Evolutionary conservation across 2,329 filamentous ascomycete genomes (phyloP), one percentile per base, ranked within the genome.

Genomic region (Alternaria longipes): DNA sequence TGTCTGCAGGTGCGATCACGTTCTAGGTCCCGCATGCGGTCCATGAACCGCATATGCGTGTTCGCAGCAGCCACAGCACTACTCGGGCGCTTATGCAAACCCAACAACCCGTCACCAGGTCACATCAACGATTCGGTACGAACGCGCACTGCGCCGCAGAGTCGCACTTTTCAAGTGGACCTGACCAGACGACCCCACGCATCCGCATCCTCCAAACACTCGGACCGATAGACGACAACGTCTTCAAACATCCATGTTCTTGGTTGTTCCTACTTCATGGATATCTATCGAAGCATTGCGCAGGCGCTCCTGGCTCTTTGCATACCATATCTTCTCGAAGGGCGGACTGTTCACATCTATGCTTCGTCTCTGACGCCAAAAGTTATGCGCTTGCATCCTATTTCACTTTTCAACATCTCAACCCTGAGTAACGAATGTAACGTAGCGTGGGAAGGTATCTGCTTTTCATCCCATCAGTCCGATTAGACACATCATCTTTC

Each of bases 371-470:
- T 54, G 18, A 20, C 36, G 26, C 51, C 26, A 54, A 54, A 54
- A 54, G 26, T 54, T 42, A 36, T 18, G 32, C 32, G 18, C 16
- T 50, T 50, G 28, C 24, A 38, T 60, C 32, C 41, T 46, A 24
- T 42, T 47, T 8, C 40, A 26, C n/a, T 36, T 50, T 47, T 20
- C 20, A 50, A 41, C 41, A 36, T 24, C 18, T 30, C 49, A 53
- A 60, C 46, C 36, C 58, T 53, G 32, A 65, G 66, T 70, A 56
- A 70, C 49, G 67, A 70, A 60, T 51, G 59, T 67, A 62, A 69
- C 62, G 67, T 60, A 71, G 67, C 67, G 66, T 69, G 67, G 67
- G 69, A 62, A 61, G 66, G 54, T 54, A 50, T 64, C 26, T 66
- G 63, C 45, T 46, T 16, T 40, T 54, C 8, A 50, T 36, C 14